Base-by-base conservation (phyloP, 768 basidiomycete genomes). In the Leucogyrophana mollusca region DNA sequence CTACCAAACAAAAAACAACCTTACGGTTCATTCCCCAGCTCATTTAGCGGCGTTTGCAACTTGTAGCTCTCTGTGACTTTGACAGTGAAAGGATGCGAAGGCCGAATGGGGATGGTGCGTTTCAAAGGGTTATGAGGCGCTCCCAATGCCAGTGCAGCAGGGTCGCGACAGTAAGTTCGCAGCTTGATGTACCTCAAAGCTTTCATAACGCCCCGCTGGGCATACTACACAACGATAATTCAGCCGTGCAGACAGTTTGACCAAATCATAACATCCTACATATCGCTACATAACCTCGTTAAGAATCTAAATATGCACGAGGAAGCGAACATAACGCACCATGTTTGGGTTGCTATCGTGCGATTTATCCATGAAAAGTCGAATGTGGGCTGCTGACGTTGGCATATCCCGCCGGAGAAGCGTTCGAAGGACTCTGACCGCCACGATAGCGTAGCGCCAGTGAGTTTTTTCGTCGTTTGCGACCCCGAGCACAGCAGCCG, bases 401-500 rank as follows among this genome's bases (percentile, higher is more conserved):
- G 83, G 77, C 1, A 57, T 58, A 60, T 93, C 90, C 2, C 80
- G 78, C 16, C 89, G 73, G 38, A 90, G 71, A 11, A 91, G 67
- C 3, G 86, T 79, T 21, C 87, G 76, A 13, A 91, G 69, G 57
- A 79, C 79, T 45, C 85, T 73, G 22, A 83, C 71, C 9, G 87
- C 86, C 30, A 81, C 79, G 34, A 90, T 85, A 5, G 73, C 69
- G 59, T 93, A 93, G 45, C 82, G 77, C 90, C 90, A 91, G 58
- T 93, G 90, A 4, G 85, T 90, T 13, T 70, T 64, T 3, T 76
- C 54, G 21, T 80, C 78, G 17, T 78, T 72, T 1, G 79, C 87
- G 30, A 88, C 73, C 22, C 76, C 71, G 24, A 87, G 63, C 35
- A 51, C 48, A 2, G 48, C 36, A 4, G 65, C 71, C 78, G 78